Conservation (phyloP, 768 basidiomycete species). For the Filobasidium floriforme region DNA sequence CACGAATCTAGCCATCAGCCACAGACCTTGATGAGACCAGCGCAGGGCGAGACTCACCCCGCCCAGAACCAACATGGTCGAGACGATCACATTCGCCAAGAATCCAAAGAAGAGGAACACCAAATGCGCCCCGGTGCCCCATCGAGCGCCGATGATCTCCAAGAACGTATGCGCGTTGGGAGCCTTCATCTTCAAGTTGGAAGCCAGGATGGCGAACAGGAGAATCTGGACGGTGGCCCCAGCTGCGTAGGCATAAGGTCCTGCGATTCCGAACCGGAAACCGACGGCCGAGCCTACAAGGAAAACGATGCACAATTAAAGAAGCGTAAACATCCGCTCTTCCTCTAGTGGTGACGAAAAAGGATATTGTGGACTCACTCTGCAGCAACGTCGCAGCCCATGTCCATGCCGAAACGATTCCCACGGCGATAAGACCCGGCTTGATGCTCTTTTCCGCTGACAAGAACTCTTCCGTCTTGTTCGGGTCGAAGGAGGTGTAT, state of each 20-base stretch:
- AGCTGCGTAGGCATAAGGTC: slow-evolving; percentile 66
- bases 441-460: slow-evolving; percentile 55
- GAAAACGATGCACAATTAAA: slow-evolving; percentile 29
- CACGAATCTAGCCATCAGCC: slow-evolving; percentile 28
- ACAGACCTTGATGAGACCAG: not conserved
- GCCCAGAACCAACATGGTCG: slow-evolving; percentile 64
- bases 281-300: slow-evolving; percentile 75
- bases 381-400: slow-evolving; percentile 43
- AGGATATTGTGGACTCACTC: slow-evolving; percentile 26
- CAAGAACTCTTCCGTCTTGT: slow-evolving; percentile 58
- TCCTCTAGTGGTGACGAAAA: too few species aligned
- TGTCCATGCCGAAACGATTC: slow-evolving; percentile 66
- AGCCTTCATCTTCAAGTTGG: slow-evolving; percentile 85
- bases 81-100: slow-evolving; percentile 86
- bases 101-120: slow-evolving; percentile 87
- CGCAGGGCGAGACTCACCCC: not conserved
- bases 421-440: slow-evolving; percentile 83
- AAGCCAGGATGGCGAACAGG: slow-evolving; percentile 83
- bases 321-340: slow-evolving; percentile 17
- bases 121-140: slow-evolving; percentile 71
- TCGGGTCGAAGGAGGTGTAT: slow-evolving; percentile 65
- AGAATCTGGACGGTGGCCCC: slow-evolving; percentile 50
- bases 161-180: slow-evolving; percentile 59
- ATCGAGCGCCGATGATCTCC: slow-evolving; percentile 66
- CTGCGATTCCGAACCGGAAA: slow-evolving; percentile 76